These are phyloP conservation scores for Lumnitzera racemosa DNA, from an alignment of 345 rosid species.

Conservation along the genomic window DNA sequence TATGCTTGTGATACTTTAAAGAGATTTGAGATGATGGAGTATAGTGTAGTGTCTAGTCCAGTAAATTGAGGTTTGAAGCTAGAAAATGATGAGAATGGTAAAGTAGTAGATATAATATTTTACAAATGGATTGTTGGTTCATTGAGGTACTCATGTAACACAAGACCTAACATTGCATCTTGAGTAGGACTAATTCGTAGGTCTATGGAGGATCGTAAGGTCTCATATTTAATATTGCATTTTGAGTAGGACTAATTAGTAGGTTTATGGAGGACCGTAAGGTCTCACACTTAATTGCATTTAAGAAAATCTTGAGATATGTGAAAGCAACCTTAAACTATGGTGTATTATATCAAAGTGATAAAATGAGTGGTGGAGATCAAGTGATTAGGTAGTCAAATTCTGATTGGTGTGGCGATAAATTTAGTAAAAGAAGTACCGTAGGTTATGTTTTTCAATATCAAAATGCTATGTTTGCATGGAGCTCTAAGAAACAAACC, in stretches of 20 bases:
- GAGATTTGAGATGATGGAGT: no score
- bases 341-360: neutral
- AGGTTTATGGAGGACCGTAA: no score
- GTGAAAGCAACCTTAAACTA: neutral
- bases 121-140: neutral
- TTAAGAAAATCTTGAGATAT: neutral
- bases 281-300: neutral
- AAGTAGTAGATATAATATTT: neutral
- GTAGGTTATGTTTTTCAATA: neutral
- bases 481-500: constrained; percentile 1
- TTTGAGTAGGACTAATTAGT: no score
- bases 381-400: neutral
- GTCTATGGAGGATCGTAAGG: neutral
- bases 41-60: neutral
- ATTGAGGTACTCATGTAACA: neutral
- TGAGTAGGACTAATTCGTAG: neutral
- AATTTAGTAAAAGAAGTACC: neutral
- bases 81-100: neutral
- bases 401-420: neutral
- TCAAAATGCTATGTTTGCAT: neutral
- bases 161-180: neutral
- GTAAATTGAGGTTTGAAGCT: neutral
- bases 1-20: no score
- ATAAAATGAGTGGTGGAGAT: neutral
- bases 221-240: neutral